Percentiles rank a stretch among this genome's conserved stretches.
Evolutionary conservation across 768 basidiomycete species (phyloP).

Genomic region (Tricholoma flavovirens): DNA sequence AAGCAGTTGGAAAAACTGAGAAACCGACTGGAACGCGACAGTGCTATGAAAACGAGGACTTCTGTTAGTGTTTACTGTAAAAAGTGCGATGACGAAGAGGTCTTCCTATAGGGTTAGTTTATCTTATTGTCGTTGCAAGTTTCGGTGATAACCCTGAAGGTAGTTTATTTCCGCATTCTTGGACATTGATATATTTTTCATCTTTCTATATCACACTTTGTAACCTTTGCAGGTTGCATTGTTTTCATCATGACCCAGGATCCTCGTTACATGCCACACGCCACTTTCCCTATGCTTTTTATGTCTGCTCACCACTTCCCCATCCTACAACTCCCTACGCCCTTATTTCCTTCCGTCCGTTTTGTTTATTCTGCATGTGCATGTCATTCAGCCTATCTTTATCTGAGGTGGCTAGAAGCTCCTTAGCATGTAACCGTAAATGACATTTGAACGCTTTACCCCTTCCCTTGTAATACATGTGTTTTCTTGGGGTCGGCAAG

Average conservation of each 20-base stretch:
- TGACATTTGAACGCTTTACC: conserved; percentile 11
- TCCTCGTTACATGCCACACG: conserved; percentile 17
- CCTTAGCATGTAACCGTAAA: conserved; percentile 26
- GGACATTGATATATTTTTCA: conserved; percentile 22
- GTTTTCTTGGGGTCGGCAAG: too few relatives aligned
- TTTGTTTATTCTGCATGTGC: conserved; percentile 11
- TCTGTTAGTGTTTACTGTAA: conserved; percentile 29
- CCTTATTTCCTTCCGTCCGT: background rate
- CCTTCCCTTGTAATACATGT: background rate
- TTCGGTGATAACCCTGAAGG: background rate
- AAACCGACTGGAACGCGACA: conserved; percentile 44
- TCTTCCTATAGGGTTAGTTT: conserved; percentile 36
- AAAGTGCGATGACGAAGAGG: conserved; percentile 33
- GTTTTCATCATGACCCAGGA: conserved; percentile 9
- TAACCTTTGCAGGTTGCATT: conserved; percentile 4
- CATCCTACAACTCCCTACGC: conserved; percentile 1
- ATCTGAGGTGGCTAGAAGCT: conserved; percentile 27
- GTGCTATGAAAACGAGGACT: conserved; percentile 21
- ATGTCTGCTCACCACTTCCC: conserved; percentile 12
- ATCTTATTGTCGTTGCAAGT: background rate
- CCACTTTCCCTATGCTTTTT: conserved; percentile 17
- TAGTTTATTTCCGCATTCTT: conserved; percentile 4
- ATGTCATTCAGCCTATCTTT: conserved; percentile 15
- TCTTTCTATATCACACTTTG: conserved; percentile 10
- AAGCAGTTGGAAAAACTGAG: conserved; percentile 62